These are phyloP conservation scores for Pythium monospermum DNA, from an alignment of 352 stramenopile species.

Conservation along the genomic window DNA sequence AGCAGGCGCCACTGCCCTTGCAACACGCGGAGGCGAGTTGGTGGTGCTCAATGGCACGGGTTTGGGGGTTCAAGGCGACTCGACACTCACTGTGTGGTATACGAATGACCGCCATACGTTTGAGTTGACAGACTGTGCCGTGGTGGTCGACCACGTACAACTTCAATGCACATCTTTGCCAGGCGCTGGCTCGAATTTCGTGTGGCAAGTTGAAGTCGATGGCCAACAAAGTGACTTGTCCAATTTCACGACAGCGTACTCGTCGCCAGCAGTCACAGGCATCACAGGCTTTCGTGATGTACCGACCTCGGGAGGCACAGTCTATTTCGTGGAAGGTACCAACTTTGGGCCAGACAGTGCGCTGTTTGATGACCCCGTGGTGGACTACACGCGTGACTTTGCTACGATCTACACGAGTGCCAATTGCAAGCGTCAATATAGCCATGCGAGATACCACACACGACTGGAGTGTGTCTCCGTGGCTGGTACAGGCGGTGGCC, in stretches of 20 bases:
- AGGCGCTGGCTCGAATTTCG: slow-evolving; percentile 29
- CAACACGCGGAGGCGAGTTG: slow-evolving; percentile 26
- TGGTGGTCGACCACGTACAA: slow-evolving; percentile 35
- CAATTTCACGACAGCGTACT: slow-evolving; percentile 26
- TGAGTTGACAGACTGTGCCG: slow-evolving; percentile 35
- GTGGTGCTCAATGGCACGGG: slow-evolving; percentile 38
- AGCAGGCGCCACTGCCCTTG: slow-evolving; percentile 14
- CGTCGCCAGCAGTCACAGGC: slow-evolving; percentile 25
- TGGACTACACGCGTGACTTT: slow-evolving; percentile 46
- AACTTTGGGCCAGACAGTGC: slow-evolving; percentile 49
- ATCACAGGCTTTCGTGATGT: slow-evolving; percentile 45
- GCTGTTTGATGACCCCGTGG: slow-evolving; percentile 37
- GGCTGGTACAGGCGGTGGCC: slow-evolving; percentile 36
- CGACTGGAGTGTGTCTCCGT: slow-evolving; percentile 48
- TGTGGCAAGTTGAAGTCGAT: slow-evolving; percentile 37
- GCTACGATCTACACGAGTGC: slow-evolving; percentile 24
- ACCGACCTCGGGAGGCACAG: slow-evolving; percentile 33
- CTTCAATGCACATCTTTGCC: slow-evolving; percentile 30
- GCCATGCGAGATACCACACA: slow-evolving; percentile 30
- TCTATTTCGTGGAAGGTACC: slow-evolving; percentile 41
- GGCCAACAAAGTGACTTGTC: slow-evolving; percentile 22
- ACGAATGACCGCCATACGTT: slow-evolving; percentile 35
- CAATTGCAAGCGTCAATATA: slow-evolving; percentile 59
- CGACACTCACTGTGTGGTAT: slow-evolving; percentile 30
- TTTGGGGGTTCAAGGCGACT: slow-evolving; percentile 36